Base-by-base conservation (phyloP, 2,329 filamentous ascomycete genomes). In the Aschersonia sp. region DNA sequence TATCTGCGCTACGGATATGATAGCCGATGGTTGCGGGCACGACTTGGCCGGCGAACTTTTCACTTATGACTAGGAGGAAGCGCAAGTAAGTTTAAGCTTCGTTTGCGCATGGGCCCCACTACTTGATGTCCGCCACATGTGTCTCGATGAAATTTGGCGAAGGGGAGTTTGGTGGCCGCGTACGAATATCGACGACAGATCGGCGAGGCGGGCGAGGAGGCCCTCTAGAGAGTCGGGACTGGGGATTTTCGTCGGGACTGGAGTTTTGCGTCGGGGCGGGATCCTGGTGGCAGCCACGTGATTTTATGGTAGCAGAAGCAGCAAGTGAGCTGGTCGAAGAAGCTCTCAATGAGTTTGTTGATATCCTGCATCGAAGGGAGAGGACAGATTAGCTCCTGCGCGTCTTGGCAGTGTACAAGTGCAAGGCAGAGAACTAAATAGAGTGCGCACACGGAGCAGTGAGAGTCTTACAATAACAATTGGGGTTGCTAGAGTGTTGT, bases 61-160 rank as follows among this genome's bases (percentile, higher is more conserved):
- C 50, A 47, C 48, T 22, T 55, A 47, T 48, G 47, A 53, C 50
- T 55, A 53, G 56, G 54, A 55, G 58, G 53, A 57, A 60, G 53
- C 55, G 59, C 59, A 48, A 56, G 54, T 50, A 55, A 53, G 50
- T 51, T 55, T 52, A 58, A 55, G 61, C 63, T 63, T 62, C 60
- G 62, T 65, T 61, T 59, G 60, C 59, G 62, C 65, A 67, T 67
- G 61, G 56, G 60, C 58, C 55, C 58, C 52, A 49, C 46, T 49
- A 11, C 47, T 50, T 52, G 47, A 51, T 44, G 50, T 50, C 49
- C 52, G 48, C 46, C 48, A 52, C 52, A 54, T 54, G 49, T 50
- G 48, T 49, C 47, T 50, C 46, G 52, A 54, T 42, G 31, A 48
- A 47, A 37, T 46, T 39, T 46, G 42, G 48, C 35, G 47, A 45